Percentiles rank a stretch among this genome's conserved stretches.
phyloP scores from a whole-genome alignment of 768 basidiomycete species.

The Sarcomyxa edulis region DNA sequence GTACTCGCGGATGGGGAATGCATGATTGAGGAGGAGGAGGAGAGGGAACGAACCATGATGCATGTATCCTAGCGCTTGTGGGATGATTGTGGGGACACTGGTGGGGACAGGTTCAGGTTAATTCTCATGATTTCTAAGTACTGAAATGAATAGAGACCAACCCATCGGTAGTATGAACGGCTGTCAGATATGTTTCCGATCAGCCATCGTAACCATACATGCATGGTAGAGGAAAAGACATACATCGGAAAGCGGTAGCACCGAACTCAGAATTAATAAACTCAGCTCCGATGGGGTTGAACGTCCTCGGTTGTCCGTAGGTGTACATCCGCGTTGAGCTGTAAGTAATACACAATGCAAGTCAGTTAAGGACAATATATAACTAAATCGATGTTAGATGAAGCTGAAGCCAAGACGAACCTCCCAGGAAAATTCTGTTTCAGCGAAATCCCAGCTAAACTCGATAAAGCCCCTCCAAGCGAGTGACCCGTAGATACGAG shows the following conservation, averaged over 20 bases:
- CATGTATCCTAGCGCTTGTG: slow-evolving; percentile 40
- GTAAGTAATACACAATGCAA: no score
- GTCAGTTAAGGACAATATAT: no score
- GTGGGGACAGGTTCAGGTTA: neutral
- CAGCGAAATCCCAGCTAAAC: slow-evolving; percentile 40
- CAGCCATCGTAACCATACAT: no score
- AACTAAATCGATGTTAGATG: neutral
- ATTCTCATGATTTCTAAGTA: no score
- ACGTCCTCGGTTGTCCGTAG: slow-evolving; percentile 44
- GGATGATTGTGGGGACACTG: slow-evolving; percentile 52
- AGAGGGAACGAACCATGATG: slow-evolving; percentile 40
- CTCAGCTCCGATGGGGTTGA: slow-evolving; percentile 43
- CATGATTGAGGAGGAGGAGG: no score
- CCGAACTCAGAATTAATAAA: slow-evolving; percentile 39
- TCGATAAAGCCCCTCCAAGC: slow-evolving; percentile 46
- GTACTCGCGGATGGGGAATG: neutral
- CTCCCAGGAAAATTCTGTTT: slow-evolving; percentile 34
- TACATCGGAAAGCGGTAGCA: slow-evolving; percentile 32
- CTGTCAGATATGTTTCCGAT: no score
- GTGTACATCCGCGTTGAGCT: slow-evolving; percentile 39
- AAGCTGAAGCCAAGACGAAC: slow-evolving; percentile 14
- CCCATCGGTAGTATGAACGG: slow-evolving; percentile 49
- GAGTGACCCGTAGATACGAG: slow-evolving; percentile 50
- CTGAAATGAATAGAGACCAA: slow-evolving; percentile 12
- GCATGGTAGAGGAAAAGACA: no score